Evolutionary conservation across 2,329 filamentous ascomycete genomes (phyloP), one percentile per base, ranked within the genome.

Genomic region (Paecilomyces sp.): DNA sequence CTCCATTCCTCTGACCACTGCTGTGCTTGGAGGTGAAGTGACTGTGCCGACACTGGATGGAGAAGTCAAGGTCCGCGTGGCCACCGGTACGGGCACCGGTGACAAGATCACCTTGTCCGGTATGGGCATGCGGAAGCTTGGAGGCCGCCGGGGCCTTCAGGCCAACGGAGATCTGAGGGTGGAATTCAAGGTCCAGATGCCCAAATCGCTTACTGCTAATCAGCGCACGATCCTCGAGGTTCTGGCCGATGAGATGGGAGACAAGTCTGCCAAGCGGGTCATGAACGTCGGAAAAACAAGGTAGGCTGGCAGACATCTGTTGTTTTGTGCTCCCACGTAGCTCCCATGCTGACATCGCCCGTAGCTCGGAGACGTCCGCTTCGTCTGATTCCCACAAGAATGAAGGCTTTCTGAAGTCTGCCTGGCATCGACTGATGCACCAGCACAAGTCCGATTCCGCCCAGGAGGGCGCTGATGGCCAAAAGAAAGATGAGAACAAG

Each of bases 161-260:
- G 83, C 82, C 47, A 85, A 83, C 31, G 94, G 94, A 64, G 94
- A 99, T 71, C 78, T 99, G 61, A 88, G 86, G 72, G 92, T 99
- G 6, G 93, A 99, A 74, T 99, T 96, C 83, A 91, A 91, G 74
- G 90, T 99, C 54, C 80, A 85, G 58, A 96, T 97, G 91, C 94
- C 94, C 54, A 97, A 96, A 78, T 97, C 93, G 70, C 81, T 99
- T 64, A 91, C 85, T 58, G 85, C 89, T 54, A 97, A 96, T 77
- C 92, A 99, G 79, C 85, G 94, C 58, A 95, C 91, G 0, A 89
- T 99, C 61, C 79, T 96, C 53, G 94, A 99, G 79, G 93, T 97
- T 85, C 85, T 99, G 64, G 94, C 94, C 6, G 92, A 99, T 68
- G 94, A 99, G 79, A 89, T 99, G 86, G 88, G 85, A 47, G 94